Base-by-base conservation (phyloP, 2,329 filamentous ascomycete genomes). In the Mollisia scopiformis region DNA sequence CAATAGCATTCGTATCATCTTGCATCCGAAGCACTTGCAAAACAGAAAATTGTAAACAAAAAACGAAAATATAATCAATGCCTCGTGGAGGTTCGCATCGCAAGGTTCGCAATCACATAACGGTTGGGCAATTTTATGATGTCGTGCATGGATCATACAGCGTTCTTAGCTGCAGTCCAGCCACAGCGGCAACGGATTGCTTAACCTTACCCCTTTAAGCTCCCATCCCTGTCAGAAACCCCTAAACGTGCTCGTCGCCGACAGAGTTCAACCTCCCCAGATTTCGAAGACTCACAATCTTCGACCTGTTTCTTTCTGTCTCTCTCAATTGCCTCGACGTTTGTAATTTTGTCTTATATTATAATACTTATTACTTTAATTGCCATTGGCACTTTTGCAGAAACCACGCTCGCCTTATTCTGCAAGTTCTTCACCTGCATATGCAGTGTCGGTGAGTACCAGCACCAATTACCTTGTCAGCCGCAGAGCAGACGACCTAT, bases 401-500 rank as follows among this genome's bases (percentile, higher is more conserved):
- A n/a, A 33, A 46, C 46, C 55, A 55, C 59, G 55, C 43, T 62
- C 55, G 59, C 59, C 59, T 37, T 41, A 51, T 41, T n/a, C 54
- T 57, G 58, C 47, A 57, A 23, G 37, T 19, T 50, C 56, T 43
- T 27, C 19, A 37, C 53, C 47, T 59, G 53, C 56, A 62, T 43
- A 57, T 53, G 56, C 54, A 51, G 47, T 55, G 57, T 61, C 57
- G 59, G 59, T 59, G 56, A 64, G 57, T 39, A 6, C 49, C 37
- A 31, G 13, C 31, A 50, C 54, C 55, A 64, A 57, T 55, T 53
- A 37, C 41, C 54, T 25, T 35, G 25, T 62, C 59, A 62, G 43
- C 58, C 53, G 27, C 62, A 61, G 54, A 43, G 50, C 27, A 27
- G 21, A 59, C 35, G 39, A 58, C 64, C 60, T 62, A 66, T 70